phyloP scores from a whole-genome alignment of 2,329 filamentous ascomycete species.

The Aspergillus pseudonomiae region DNA sequence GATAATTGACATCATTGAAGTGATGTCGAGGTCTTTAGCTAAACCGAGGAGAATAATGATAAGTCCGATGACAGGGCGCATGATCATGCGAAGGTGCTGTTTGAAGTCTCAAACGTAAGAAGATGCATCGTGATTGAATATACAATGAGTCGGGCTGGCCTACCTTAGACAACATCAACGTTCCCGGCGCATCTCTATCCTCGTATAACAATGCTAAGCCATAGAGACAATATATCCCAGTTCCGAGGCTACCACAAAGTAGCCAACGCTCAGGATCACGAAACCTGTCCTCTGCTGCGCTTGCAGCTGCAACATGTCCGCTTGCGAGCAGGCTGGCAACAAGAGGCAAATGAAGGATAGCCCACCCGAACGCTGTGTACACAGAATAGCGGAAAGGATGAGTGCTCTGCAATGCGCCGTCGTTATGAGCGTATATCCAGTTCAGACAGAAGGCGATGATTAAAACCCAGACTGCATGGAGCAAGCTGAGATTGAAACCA shows the following conservation, averaged over 20 bases:
- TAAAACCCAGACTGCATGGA: slow-evolving; percentile 53
- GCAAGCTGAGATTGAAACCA: slow-evolving; percentile 48
- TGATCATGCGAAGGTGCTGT: slow-evolving; percentile 27
- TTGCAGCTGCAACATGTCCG: slow-evolving; percentile 50
- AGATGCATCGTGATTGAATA: not conserved
- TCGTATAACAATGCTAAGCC: slow-evolving; percentile 44
- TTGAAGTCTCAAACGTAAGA: not conserved
- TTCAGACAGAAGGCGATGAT: slow-evolving; percentile 56
- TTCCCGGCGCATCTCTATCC: slow-evolving; percentile 39
- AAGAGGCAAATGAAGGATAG: slow-evolving; percentile 50
- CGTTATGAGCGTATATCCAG: slow-evolving; percentile 54
- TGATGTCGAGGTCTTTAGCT: slow-evolving; percentile 32
- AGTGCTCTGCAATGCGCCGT: slow-evolving; percentile 48
- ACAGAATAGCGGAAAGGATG: slow-evolving; percentile 52
- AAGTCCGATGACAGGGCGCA: slow-evolving; percentile 41
- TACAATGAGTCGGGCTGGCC: not conserved
- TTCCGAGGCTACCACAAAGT: slow-evolving; percentile 50
- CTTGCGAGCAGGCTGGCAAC: slow-evolving; percentile 52
- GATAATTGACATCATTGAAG: slow-evolving; percentile 46
- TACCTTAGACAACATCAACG: slow-evolving; percentile 37
- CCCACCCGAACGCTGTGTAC: slow-evolving; percentile 51
- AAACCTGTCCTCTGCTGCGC: slow-evolving; percentile 43
- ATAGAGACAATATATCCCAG: slow-evolving; percentile 50
- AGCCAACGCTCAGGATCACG: slow-evolving; percentile 52
- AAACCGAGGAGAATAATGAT: slow-evolving; percentile 41